Percentiles rank a stretch among this genome's conserved stretches.
Evolutionary conservation across 2,329 filamentous ascomycete genomes (phyloP).

Genomic region (Dactylellina cionopaga): DNA sequence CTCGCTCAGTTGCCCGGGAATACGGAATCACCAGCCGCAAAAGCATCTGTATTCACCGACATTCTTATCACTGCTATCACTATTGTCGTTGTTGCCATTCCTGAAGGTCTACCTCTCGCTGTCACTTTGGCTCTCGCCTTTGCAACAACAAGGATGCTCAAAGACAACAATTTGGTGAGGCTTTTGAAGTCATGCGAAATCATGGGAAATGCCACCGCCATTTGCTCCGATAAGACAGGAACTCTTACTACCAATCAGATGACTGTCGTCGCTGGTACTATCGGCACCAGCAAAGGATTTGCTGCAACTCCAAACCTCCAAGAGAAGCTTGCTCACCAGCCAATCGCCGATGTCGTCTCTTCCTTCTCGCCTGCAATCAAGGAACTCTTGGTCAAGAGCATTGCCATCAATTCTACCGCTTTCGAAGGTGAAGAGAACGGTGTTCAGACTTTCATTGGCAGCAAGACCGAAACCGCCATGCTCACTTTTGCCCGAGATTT

Average conservation of each 20-base stretch:
- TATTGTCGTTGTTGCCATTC: slow-evolving; percentile 81
- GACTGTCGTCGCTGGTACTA: slow-evolving; percentile 71
- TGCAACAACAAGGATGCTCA: slow-evolving; percentile 79
- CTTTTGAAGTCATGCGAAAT: slow-evolving; percentile 81
- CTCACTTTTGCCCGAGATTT: slow-evolving; percentile 75
- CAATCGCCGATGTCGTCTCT: slow-evolving; percentile 53
- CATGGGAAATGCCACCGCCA: slow-evolving; percentile 80
- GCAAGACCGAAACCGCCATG: slow-evolving; percentile 80
- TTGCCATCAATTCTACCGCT: slow-evolving; percentile 75
- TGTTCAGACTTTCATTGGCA: slow-evolving; percentile 74
- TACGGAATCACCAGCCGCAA: slow-evolving; percentile 70
- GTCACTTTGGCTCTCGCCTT: slow-evolving; percentile 82
- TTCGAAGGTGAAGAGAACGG: slow-evolving; percentile 80
- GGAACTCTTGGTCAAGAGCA: slow-evolving; percentile 69
- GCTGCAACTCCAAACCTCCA: slow-evolving; percentile 58
- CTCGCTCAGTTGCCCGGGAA: slow-evolving; percentile 72
- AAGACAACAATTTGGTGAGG: slow-evolving; percentile 79
- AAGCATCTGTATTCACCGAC: slow-evolving; percentile 79
- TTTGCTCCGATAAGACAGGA: slow-evolving; percentile 75
- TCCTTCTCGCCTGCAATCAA: slow-evolving; percentile 60
- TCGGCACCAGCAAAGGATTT: slow-evolving; percentile 69
- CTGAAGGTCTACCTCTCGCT: slow-evolving; percentile 78
- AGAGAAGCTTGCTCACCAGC: slow-evolving; percentile 39
- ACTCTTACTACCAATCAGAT: slow-evolving; percentile 76
- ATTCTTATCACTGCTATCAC: slow-evolving; percentile 82